These are phyloP conservation scores for Phaeosphaeria sp. DNA, from an alignment of 2,329 filamentous ascomycete species.

Conservation along the genomic window DNA sequence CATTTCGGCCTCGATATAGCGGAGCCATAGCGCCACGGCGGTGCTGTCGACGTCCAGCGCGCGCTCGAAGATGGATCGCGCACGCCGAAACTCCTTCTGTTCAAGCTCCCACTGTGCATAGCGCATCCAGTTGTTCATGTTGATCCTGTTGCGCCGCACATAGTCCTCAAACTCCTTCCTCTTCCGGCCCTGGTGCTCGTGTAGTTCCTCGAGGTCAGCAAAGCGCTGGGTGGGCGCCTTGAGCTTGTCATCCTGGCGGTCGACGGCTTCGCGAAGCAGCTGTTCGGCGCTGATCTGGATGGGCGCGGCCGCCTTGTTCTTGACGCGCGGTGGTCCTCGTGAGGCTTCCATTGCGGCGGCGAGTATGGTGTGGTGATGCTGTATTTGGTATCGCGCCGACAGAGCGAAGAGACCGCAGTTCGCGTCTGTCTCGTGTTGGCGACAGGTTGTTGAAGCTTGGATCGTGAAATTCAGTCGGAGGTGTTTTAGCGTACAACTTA, in stretches of 20 bases:
- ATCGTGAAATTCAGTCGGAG: constrained; percentile 8
- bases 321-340: constrained; percentile 92
- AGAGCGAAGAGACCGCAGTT: not conserved
- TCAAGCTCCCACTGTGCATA: constrained; percentile 98
- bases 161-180: constrained; percentile 98
- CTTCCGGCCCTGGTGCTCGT: constrained; percentile 96
- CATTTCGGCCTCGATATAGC: constrained; percentile 97
- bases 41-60: constrained; percentile 92
- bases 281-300: constrained; percentile 92
- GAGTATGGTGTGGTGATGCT: not conserved
- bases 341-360: constrained; percentile 76
- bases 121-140: constrained; percentile 98
- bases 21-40: constrained; percentile 84
- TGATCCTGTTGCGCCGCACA: constrained; percentile 90
- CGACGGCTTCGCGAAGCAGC: constrained; percentile 94
- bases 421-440: constrained; percentile 8
- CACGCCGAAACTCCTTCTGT: constrained; percentile 94
- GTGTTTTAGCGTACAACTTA: constrained; percentile 7
- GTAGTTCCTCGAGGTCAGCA: constrained; percentile 94
- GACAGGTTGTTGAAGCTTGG: constrained; percentile 12
- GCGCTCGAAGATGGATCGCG: constrained; percentile 91
- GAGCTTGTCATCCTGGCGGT: constrained; percentile 87
- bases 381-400: constrained; percentile 2
- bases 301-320: constrained; percentile 94
- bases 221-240: constrained; percentile 95